Base-by-base conservation (phyloP, 1,284 basidiomycete species). In the Entoloma clypeatum region DNA sequence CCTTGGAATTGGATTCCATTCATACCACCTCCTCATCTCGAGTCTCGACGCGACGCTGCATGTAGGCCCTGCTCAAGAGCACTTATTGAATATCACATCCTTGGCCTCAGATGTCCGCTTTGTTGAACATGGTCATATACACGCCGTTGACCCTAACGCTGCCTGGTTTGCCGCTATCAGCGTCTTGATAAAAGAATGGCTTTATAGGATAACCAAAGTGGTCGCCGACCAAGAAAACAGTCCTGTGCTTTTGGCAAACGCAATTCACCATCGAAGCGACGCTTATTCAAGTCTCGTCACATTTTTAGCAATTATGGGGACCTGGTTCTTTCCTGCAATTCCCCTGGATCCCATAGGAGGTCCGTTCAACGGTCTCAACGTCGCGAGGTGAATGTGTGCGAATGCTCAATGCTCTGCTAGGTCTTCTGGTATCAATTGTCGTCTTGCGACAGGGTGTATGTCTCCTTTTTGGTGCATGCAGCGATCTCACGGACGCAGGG, bases 261-360 rank as follows among this genome's bases (percentile, higher is more conserved):
- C 92, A 6, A 75, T 92, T 41, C 89, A 99, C 62, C 96, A 99
- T 63, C 80, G 95, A 21, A 92, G 88, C 46, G 95, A 99, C 61
- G 92, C 91, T 11, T 91, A 92, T 58, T 91, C 91, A 3, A 91
- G 88, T 52, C 56, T 85, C 36, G 91, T 97, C 35, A 91, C 92
- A 13, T 75, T 96, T 38, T 75, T 85, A 27, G 92, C 92, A 11
- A 97, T 97, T 55, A 63, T 93, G 21, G 94, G 93, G 7, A 88
- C 83, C 4, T 90, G 84, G 74, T 74, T 81, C 46, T 80, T 87
- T 56, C 87, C 92, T 9, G 75, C 87, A n/a, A 70, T 92, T 49
- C 90, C 92, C 19, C 72, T 98, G 21, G 95, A 99, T 61, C 94
- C 95, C 3, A 75, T 99, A 21, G 96, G 96, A 51, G 95, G 94